These are phyloP conservation scores for Volutella citrinella DNA, from an alignment of 2,329 filamentous ascomycete species.

Conservation along the genomic window DNA sequence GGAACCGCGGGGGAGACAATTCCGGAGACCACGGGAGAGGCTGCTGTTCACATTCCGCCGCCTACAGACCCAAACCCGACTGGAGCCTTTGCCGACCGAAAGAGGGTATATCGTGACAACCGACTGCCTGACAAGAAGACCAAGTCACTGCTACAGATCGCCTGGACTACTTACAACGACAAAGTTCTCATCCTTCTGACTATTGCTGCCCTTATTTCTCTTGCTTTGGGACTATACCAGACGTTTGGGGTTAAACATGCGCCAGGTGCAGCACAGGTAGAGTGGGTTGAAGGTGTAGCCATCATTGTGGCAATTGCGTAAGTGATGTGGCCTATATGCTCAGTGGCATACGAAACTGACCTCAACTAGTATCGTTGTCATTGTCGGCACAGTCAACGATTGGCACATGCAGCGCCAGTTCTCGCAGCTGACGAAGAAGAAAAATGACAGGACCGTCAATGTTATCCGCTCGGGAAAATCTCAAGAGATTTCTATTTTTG, in stretches of 20 bases:
- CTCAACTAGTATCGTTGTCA: constrained; percentile 49
- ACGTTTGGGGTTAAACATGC: constrained; percentile 52
- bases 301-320: constrained; percentile 60
- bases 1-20: constrained; percentile 31
- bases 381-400: constrained; percentile 62
- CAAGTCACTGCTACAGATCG: constrained; percentile 57
- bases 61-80: constrained; percentile 19
- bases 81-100: constrained; percentile 25
- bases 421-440: constrained; percentile 58
- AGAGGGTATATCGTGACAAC: constrained; percentile 56
- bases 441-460: constrained; percentile 63
- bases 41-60: constrained; percentile 22
- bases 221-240: constrained; percentile 69
- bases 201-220: constrained; percentile 64
- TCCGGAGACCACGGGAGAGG: constrained; percentile 25
- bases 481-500: constrained; percentile 60
- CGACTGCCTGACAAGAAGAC: constrained; percentile 61
- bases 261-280: constrained; percentile 50
- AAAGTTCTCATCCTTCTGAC: constrained; percentile 70
- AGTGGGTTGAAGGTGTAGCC: constrained; percentile 67
- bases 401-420: constrained; percentile 69
- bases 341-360: constrained; percentile 4
- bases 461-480: constrained; percentile 65
- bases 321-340: constrained; percentile 33
- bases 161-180: constrained; percentile 72